Conservation (phyloP, 495 filamentous ascomycete genomes). For the Amniculicola lignicola region DNA sequence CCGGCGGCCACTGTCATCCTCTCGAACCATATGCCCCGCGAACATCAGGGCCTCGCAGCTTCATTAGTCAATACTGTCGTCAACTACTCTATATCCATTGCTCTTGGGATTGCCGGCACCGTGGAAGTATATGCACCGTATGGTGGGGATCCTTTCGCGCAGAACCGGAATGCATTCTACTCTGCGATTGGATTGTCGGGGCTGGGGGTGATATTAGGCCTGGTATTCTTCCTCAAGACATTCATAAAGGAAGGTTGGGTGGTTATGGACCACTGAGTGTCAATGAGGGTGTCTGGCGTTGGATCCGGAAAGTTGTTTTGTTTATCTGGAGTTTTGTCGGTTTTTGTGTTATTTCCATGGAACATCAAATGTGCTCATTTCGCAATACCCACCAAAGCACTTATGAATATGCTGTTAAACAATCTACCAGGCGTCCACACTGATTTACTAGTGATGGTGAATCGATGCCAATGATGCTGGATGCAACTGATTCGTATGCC, state of each 20-base stretch:
- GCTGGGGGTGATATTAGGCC: conserved; percentile 28
- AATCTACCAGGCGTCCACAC: no score
- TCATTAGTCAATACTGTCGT: conserved; percentile 36
- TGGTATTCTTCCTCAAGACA: conserved; percentile 32
- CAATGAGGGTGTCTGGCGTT: background rate
- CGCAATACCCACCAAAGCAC: no score
- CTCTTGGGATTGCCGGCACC: conserved; percentile 35
- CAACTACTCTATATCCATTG: conserved; percentile 39
- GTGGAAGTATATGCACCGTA: conserved; percentile 32
- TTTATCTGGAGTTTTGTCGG: background rate
- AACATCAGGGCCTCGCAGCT: conserved; percentile 37
- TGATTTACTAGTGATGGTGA: no score
- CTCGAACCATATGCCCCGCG: conserved; percentile 36
- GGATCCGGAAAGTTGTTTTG: background rate
- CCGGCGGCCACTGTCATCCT: conserved; percentile 37
- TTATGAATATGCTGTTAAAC: no score
- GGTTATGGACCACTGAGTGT: conserved; percentile 31
- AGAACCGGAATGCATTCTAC: conserved; percentile 31
- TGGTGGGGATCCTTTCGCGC: background rate
- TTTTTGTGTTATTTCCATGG: no score
- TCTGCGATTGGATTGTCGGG: conserved; percentile 31
- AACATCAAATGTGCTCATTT: no score
- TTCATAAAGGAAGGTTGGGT: conserved; percentile 35
- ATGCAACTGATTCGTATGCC: no score
- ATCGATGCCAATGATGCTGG: no score